These are phyloP conservation scores for Pachyrhizus erosus DNA, from an alignment of 306 rosid genomes.

Conservation along the genomic window DNA sequence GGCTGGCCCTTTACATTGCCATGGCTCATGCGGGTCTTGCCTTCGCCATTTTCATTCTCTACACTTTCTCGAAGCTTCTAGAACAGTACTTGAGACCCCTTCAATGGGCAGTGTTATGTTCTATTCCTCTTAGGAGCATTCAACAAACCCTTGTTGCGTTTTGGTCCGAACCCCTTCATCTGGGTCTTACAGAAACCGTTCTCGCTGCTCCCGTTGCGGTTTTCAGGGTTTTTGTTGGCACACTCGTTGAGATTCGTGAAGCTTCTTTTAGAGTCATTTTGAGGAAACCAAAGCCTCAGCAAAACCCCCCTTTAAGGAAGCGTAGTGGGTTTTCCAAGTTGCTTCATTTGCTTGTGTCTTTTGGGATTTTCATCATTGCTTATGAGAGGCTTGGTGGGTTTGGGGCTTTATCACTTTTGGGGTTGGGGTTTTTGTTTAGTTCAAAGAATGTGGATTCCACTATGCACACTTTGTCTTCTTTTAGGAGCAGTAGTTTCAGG, in stretches of 20 bases:
- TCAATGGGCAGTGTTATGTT: conserved; percentile 94
- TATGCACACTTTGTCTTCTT: conserved; percentile 74
- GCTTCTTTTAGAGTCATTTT: conserved; percentile 51
- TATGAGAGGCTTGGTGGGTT: conserved; percentile 76
- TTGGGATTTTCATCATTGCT: conserved; percentile 72
- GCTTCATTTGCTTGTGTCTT: conserved; percentile 78
- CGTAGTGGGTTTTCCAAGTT: conserved; percentile 74
- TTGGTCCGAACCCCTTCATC: conserved; percentile 74
- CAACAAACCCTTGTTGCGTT: conserved; percentile 75
- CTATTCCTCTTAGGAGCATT: conserved; percentile 85
- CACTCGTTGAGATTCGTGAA: conserved; percentile 81
- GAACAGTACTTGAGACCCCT: conserved; percentile 83
- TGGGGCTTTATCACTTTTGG: conserved; percentile 67
- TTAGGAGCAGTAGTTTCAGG: conserved; percentile 75
- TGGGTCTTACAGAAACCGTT: conserved; percentile 88
- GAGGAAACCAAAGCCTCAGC: conserved; percentile 61
- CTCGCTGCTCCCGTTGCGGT: conserved; percentile 79
- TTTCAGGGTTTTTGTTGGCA: conserved; percentile 72
- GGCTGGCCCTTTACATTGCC: conserved; percentile 88
- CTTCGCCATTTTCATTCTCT: conserved; percentile 74
- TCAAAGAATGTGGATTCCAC: conserved; percentile 74
- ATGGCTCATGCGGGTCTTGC: conserved; percentile 95
- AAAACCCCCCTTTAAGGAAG: conserved; percentile 11
- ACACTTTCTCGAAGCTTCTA: conserved; percentile 68
- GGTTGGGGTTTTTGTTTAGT: conserved; percentile 71